Base-by-base conservation (phyloP, 345 rosid species). In the Citrus trifoliata region DNA sequence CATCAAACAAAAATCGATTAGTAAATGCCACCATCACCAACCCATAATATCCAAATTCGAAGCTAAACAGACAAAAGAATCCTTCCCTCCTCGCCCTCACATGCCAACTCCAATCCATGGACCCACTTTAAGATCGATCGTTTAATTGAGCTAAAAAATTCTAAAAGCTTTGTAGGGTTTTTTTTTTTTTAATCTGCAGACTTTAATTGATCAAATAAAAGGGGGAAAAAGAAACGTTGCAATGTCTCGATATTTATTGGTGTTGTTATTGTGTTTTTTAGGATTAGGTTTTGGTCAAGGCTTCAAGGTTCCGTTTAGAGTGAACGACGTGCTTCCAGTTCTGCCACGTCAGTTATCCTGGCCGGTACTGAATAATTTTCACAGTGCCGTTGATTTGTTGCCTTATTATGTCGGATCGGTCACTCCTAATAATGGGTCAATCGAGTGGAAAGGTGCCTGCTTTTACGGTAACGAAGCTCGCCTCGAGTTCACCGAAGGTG, bases 381-480 rank as follows among this genome's bases (percentile, higher is more conserved):
- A 92, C 86, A 82, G 85, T 83, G 93, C 99, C n/a, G 95, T 92
- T 68, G 98, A 93, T 86, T 81, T 95, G 86, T 56, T 95, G 81
- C 99, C 98, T n/a, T 89, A 85, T 69, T 95, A 84, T 67, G 87
- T 95, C 40, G 99, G 97, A 6, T 88, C 99, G 13, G 88, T 94
- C 64, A 70, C 91, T 71, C 92, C 97, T 0, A 53, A 66, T 38
- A 92, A 90, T 58, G 88, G 83, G 38, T 85, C 99, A 38, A 68
- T 91, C 64, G 82, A 82, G 71, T 94, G 99, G 98, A 93, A 92
- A 84, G 97, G 98, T 27, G 90, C 97, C 79, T 95, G 99, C 95
- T 95, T 95, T 84, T 77, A 82, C 35, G 94, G 87, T 4, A 95
- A 96, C 89, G 84, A 90, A 66, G 99, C 98, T 67, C 84, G 86